Conservation (phyloP, 257 asterid genomes). For the Gardenia jasminoides region DNA sequence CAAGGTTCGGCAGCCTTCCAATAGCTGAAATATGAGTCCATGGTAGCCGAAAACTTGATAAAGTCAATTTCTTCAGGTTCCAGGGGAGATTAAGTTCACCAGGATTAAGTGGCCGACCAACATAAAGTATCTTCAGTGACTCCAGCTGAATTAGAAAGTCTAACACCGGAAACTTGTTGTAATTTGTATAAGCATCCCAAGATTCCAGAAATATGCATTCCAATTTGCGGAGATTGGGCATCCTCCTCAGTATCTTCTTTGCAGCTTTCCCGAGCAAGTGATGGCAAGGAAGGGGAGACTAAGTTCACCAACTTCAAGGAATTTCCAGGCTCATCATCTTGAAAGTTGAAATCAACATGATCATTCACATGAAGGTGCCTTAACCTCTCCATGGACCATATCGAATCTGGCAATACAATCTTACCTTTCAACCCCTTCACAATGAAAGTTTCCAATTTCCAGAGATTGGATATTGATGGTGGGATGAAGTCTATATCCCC, state of each 20-base stretch:
- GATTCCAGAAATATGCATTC: background rate
- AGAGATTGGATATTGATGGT: background rate
- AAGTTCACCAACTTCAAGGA: background rate
- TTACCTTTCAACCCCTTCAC: background rate
- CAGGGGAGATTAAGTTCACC: background rate
- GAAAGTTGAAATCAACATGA: background rate
- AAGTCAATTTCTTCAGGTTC: constrained; percentile 6
- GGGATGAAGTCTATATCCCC: background rate
- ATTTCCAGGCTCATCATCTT: background rate
- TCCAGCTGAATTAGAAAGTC: background rate
- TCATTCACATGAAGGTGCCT: constrained; percentile 6
- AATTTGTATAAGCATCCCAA: background rate
- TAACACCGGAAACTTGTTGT: background rate
- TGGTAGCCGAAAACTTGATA: background rate
- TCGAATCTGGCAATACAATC: background rate
- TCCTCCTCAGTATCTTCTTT: background rate
- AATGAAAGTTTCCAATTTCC: background rate
- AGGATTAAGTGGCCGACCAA: background rate
- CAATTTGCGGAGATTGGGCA: constrained; percentile 2
- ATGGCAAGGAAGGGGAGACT: background rate
- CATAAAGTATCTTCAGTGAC: background rate
- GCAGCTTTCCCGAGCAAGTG: background rate
- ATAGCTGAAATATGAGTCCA: background rate
- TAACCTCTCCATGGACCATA: background rate
- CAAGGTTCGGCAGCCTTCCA: background rate